Base-by-base conservation (phyloP, 2,329 filamentous ascomycete species). In the Pestalotiopsis fici region DNA sequence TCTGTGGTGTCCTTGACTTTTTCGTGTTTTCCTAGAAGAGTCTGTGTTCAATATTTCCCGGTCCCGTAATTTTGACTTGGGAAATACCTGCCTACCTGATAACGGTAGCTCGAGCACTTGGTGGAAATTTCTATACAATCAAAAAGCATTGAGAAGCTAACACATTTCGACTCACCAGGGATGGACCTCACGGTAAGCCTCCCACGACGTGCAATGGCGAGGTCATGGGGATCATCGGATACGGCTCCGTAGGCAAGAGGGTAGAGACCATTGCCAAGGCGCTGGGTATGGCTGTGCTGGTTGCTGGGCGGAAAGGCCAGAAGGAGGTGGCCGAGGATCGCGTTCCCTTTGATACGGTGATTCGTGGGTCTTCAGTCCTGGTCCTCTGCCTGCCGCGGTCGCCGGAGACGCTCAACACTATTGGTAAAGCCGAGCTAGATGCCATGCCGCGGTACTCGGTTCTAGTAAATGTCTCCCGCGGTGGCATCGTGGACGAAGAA, bases 401-500 rank as follows among this genome's bases (percentile, higher is more conserved):
- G 15, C 73, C 74, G 0, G 74, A 75, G 67, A 76, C 75, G 31
- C 47, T 75, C 59, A 72, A 74, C 64, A 68, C 75, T 28, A 70
- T 78, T 27, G 71, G 73, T 1, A 65, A 65, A 5, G 59, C 69
- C 0, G 76, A 78, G 67, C 66, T 78, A 1, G 56, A 61, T 7
- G 62, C 67, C 9, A 77, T 77, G 75, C 70, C 66, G 57, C 59
- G 67, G 2, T 69, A 73, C 57, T 68, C 71, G 1, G 66, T 77
- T 21, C 64, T 78, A 18, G 69, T 78, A 64, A 78, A 78, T 57
- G 75, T 77, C 15, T 76, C 76, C 27, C 74, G 76, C 3, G 76
- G 75, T 9, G 76, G 76, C 0, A 74, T 78, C 56, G 74, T 78
- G 21, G 73, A 77, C 59, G 76, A 78, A 70, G 64, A 37, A 9